A percentile compares a stretch with the other conserved stretches of the same genome.
phyloP scores from a whole-genome alignment of 1,284 basidiomycete species.

The Cystobasidiaceae sp. region DNA sequence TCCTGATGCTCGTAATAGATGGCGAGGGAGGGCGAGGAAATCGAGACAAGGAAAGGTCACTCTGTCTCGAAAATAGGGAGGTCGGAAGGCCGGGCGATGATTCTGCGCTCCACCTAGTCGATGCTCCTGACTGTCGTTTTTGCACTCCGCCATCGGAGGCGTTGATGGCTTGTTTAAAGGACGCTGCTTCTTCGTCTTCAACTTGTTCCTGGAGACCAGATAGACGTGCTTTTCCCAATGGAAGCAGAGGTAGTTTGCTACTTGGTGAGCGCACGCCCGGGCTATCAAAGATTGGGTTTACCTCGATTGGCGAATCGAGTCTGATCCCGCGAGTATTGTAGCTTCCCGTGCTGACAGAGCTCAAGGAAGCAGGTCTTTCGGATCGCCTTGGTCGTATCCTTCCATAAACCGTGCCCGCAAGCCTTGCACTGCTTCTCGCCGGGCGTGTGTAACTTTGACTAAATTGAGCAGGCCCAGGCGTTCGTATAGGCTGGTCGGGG shows the following conservation, averaged over 20 bases:
- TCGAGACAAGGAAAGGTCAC: background rate
- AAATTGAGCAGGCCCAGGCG: too few relatives aligned
- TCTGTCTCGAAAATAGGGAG: background rate
- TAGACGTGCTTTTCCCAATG: background rate
- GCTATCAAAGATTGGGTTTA: background rate
- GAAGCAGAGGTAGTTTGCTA: background rate
- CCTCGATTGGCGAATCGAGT: constrained; percentile 13
- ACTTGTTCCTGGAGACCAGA: background rate
- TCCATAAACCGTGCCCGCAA: too few relatives aligned
- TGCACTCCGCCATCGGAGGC: background rate
- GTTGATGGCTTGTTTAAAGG: background rate
- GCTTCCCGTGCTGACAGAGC: background rate
- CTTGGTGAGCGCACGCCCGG: background rate
- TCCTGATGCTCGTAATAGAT: background rate
- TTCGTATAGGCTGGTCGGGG: too few relatives aligned
- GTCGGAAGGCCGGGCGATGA: background rate
- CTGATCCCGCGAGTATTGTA: background rate
- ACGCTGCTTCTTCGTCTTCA: background rate
- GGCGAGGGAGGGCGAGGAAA: constrained; percentile 6
- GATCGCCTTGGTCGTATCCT: too few relatives aligned
- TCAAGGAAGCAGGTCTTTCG: background rate
- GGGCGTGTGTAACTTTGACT: too few relatives aligned
- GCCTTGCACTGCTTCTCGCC: too few relatives aligned
- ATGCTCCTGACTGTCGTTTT: background rate
- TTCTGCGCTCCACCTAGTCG: background rate